Base-by-base conservation (phyloP, 2,329 filamentous ascomycete genomes). In the Capronia americana region DNA sequence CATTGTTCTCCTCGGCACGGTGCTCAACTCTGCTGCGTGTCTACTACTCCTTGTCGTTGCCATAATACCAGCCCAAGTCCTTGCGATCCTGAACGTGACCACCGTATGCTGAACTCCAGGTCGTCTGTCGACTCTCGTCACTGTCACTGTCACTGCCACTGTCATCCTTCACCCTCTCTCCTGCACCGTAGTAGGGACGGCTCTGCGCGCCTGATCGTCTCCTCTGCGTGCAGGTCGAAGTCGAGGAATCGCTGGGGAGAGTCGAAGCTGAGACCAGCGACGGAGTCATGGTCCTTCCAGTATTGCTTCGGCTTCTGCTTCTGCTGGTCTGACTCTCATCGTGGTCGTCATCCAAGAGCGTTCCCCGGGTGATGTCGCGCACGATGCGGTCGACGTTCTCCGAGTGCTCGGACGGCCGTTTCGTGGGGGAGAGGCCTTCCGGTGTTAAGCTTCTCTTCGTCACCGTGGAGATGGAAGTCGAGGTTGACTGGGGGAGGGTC, bases 1-100 rank as follows among this genome's bases (percentile, higher is more conserved):
- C n/a, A n/a, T n/a, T 30, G 30, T 32, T 32, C n/a, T 34, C 4
- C 32, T 34, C 32, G 3, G 4, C 38, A 1, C 38, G 14, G 38
- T 41, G 14, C 14, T 41, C 12, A 10, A n/a, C 5, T n/a, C 17
- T 8, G 38, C 38, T 44, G 38, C 10, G 48, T 23, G 10, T 51
- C 48, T 51, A 24, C 48, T 26, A 11, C 51, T 28, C 11, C n/a
- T 12, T 55, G 5, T 20, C 28, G 2, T 30, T 20, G 8, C 28
- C 53, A 34, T 66, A 66, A 51, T 58, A 63, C 64, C 64, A 66
- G 23, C 38, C 38, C 2, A 66, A 28, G 26, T 63, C 60, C 14
- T 63, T 38, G 20, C 55, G 48, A 23, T 17, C 17, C 23, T 23
- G 32, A 3, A 65, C 14, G 6, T 46, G 50, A 24, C 44, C 30